Percentiles rank a stretch among this genome's conserved stretches.
Conservation (phyloP, 2,329 filamentous ascomycete species). For the Drechmeria coniospora region DNA sequence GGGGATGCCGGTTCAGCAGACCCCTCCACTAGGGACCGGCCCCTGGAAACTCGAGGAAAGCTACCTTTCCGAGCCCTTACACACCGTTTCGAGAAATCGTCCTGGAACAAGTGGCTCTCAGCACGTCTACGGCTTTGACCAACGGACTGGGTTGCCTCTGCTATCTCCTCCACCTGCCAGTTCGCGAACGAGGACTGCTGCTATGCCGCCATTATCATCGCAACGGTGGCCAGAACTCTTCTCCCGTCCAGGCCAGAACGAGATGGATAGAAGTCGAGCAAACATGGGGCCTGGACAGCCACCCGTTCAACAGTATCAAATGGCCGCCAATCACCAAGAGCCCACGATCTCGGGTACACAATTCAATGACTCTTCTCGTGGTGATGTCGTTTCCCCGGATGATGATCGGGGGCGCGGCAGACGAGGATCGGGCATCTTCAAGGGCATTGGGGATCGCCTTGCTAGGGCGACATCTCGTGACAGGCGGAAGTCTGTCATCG, state of each 20-base stretch:
- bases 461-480: conserved; percentile 17
- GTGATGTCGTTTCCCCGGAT: conserved; percentile 18
- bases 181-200: conserved; percentile 2
- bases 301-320: conserved; percentile 5
- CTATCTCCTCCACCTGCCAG: conserved; percentile 5
- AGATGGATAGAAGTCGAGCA: conserved; percentile 2
- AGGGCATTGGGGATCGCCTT: conserved; percentile 32
- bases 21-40: conserved; percentile 22
- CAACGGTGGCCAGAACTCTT: conserved; percentile 35
- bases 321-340: conserved; percentile 6
- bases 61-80: conserved; percentile 34
- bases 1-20: conserved; percentile 3
- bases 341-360: conserved; percentile 23
- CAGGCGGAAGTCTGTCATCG: conserved; percentile 13
- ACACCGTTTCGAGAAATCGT: conserved; percentile 17
- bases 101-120: conserved; percentile 16
- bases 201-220: conserved; percentile 33
- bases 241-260: conserved; percentile 9
- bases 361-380: conserved; percentile 21
- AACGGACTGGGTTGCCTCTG: conserved; percentile 28
- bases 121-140: conserved; percentile 29
- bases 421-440: conserved; percentile 32
- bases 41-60: conserved; percentile 41
- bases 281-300: conserved; percentile 5
- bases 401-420: conserved; percentile 21